Percentiles rank a stretch among this genome's conserved stretches.
Evolutionary conservation across 768 basidiomycete species (phyloP).

Genomic region (Lactarius quietus): DNA sequence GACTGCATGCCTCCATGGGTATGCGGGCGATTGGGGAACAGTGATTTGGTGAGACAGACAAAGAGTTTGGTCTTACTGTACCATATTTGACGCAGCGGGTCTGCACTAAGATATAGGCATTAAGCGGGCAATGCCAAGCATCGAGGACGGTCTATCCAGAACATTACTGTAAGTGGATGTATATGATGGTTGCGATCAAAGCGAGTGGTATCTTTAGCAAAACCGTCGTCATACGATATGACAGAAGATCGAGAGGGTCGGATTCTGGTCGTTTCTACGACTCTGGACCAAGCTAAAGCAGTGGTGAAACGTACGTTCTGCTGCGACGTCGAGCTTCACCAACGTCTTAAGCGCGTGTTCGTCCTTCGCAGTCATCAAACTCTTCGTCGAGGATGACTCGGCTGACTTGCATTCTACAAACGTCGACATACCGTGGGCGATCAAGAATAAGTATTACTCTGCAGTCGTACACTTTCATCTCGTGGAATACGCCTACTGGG

Average conservation of each 20-base stretch:
- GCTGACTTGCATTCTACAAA: conserved; percentile 11
- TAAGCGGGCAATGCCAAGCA: background rate
- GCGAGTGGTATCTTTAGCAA: background rate
- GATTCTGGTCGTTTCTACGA: conserved; percentile 31
- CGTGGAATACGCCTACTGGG: conserved; percentile 44
- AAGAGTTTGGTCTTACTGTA: background rate
- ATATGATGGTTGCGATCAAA: background rate
- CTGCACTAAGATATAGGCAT: background rate
- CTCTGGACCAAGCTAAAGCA: conserved; percentile 27
- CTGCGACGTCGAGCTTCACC: background rate
- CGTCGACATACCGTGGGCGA: conserved; percentile 61
- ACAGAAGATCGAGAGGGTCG: conserved; percentile 14
- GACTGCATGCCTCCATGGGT: no score
- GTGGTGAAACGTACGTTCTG: conserved; percentile 31
- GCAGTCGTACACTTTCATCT: conserved; percentile 69
- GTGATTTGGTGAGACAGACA: background rate
- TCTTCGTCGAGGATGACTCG: conserved; percentile 21
- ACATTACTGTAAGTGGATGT: background rate
- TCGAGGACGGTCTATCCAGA: background rate
- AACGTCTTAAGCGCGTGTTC: conserved; percentile 12
- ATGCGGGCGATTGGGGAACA: background rate
- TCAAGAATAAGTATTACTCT: conserved; percentile 77
- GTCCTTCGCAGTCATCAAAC: conserved; percentile 29
- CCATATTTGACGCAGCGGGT: background rate
- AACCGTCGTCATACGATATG: conserved; percentile 2